Conservation (phyloP, 768 basidiomycete genomes). For the Lactarius evosmus region DNA sequence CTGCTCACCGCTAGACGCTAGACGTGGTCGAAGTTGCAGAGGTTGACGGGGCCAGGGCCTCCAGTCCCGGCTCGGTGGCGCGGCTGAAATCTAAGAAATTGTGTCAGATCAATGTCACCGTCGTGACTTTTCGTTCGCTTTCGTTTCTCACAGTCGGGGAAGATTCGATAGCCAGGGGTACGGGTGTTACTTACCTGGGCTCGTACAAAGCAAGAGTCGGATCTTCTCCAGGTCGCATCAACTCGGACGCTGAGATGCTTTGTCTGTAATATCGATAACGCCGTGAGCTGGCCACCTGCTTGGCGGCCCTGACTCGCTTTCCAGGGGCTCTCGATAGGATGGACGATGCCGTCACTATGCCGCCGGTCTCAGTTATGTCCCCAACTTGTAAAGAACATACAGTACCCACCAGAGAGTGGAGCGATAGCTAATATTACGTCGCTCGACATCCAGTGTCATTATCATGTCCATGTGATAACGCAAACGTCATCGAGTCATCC, state of each 20-base stretch:
- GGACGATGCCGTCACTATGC: background rate
- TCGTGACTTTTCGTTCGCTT: background rate
- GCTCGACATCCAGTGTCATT: background rate
- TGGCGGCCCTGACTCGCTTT: background rate
- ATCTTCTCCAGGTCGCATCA: too few species aligned
- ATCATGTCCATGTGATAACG: background rate
- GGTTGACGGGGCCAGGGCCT: too few species aligned
- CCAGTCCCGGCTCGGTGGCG: too few species aligned
- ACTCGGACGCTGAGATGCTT: background rate
- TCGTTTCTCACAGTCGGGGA: background rate
- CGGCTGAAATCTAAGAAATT: background rate
- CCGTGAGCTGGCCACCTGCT: background rate
- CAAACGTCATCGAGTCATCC: background rate
- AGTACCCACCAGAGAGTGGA: background rate
- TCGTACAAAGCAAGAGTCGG: background rate
- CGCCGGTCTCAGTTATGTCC: background rate
- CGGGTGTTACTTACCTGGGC: too few species aligned
- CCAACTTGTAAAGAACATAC: background rate
- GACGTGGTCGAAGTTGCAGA: too few species aligned
- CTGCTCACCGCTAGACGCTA: too few species aligned
- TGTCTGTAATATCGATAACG: background rate
- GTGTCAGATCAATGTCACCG: background rate
- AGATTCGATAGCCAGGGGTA: too few species aligned
- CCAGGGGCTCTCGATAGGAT: background rate
- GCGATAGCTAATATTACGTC: background rate